Evolutionary conservation across 139 green algal species (phyloP).

Genomic region (Diplosphaera chodatii): DNA sequence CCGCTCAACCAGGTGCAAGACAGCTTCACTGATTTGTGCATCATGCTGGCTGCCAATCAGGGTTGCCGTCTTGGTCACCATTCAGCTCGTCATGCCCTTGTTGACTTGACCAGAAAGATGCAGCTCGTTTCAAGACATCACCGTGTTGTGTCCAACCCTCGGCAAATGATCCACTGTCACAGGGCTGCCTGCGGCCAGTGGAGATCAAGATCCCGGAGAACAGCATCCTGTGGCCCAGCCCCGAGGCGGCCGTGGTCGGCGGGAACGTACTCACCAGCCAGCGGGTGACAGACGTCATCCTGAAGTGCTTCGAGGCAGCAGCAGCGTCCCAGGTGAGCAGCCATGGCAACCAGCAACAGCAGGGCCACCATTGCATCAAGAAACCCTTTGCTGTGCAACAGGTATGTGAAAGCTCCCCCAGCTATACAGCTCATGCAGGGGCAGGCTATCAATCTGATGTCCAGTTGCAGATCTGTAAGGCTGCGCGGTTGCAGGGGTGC

Average conservation of each 20-base stretch:
- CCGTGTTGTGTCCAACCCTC: too few species aligned
- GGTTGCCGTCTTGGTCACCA: too few species aligned
- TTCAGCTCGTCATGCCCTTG: too few species aligned
- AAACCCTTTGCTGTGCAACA: too few species aligned
- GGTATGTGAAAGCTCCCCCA: too few species aligned
- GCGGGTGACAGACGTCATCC: constrained; percentile 92
- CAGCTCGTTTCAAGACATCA: too few species aligned
- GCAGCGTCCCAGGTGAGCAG: constrained; percentile 58
- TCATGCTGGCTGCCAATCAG: too few species aligned
- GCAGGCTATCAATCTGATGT: neutral
- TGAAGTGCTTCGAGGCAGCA: constrained; percentile 83
- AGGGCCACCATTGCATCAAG: too few species aligned
- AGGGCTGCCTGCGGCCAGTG: constrained; percentile 74
- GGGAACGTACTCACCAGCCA: constrained; percentile 98
- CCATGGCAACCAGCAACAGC: neutral
- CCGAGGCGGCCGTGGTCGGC: constrained; percentile 80
- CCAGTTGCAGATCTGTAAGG: too few species aligned
- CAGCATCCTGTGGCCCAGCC: constrained; percentile 42
- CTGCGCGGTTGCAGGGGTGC: constrained; percentile 63
- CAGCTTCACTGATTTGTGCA: too few species aligned
- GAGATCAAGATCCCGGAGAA: constrained; percentile 55
- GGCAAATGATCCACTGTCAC: too few species aligned
- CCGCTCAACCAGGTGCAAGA: constrained; percentile 88
- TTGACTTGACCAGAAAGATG: too few species aligned
- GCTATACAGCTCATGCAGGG: neutral